A percentile compares a stretch with the other conserved stretches of the same genome.
phyloP scores from a whole-genome alignment of 202 grass and related monocot genomes.

The Digitaria exilis region DNA sequence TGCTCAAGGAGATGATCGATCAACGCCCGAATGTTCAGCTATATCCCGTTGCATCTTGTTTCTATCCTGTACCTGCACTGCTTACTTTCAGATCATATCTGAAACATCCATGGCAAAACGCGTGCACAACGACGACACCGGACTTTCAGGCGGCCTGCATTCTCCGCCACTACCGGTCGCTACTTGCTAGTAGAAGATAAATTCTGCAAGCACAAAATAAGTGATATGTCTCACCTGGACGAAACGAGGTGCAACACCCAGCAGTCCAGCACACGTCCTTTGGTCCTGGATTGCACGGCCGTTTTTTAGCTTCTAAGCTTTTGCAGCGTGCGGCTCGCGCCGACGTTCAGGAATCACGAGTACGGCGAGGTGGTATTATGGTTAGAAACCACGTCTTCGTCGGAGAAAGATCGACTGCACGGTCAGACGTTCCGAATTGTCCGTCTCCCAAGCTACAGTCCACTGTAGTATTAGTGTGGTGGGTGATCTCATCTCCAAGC shows the following conservation, averaged over 20 bases:
- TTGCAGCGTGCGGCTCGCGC: not conserved
- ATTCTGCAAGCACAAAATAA: constrained; percentile 7
- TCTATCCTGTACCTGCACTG: not conserved
- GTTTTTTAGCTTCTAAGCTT: constrained; percentile 42
- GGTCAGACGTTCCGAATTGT: not conserved
- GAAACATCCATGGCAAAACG: not conserved
- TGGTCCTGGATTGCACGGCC: constrained; percentile 31
- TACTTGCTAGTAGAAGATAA: not conserved
- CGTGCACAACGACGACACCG: not conserved
- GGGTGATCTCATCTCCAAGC: constrained; percentile 4
- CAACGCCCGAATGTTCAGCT: not conserved
- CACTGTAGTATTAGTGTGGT: no score
- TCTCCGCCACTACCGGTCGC: not conserved
- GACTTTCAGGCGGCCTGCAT: not conserved
- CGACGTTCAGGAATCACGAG: not conserved
- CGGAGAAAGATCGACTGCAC: not conserved
- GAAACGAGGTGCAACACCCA: constrained; percentile 31
- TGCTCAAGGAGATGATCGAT: not conserved
- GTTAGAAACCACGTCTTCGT: constrained; percentile 6
- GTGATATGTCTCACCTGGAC: constrained; percentile 11
- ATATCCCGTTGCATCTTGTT: not conserved
- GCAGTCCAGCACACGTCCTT: not conserved
- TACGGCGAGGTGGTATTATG: not conserved
- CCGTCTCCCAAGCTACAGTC: not conserved
- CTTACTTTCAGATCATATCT: not conserved